Evolutionary conservation across 108 stramenopile genomes (phyloP).

Genomic region (Nitzschia sp.): DNA sequence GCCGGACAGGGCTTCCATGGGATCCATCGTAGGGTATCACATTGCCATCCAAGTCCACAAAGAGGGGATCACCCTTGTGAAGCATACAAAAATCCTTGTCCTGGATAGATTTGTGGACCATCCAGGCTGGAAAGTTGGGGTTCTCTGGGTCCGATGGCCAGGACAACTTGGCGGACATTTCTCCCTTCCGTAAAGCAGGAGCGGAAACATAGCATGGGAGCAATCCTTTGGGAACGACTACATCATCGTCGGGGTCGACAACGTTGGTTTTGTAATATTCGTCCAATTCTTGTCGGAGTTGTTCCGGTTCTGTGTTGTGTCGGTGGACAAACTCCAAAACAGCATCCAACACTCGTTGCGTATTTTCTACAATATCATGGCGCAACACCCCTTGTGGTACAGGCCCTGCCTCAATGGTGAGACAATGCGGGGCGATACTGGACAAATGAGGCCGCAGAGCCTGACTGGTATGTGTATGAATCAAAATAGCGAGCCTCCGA

Average conservation of each 20-base stretch:
- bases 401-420: constrained; percentile 85
- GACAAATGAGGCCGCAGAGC: constrained; percentile 67
- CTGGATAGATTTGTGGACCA: constrained; percentile 72
- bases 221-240: constrained; percentile 31
- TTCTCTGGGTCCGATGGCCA: constrained; percentile 58
- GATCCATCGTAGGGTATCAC: constrained; percentile 72
- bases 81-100: constrained; percentile 65
- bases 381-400: constrained; percentile 77
- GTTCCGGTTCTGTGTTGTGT: constrained; percentile 41
- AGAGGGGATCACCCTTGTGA: constrained; percentile 69
- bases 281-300: constrained; percentile 30
- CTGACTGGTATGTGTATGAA: constrained; percentile 63
- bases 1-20: constrained; percentile 64
- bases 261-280: constrained; percentile 39
- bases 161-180: constrained; percentile 69
- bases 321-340: constrained; percentile 68
- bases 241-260: constrained; percentile 23
- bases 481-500: constrained; percentile 39
- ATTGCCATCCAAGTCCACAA: constrained; percentile 61
- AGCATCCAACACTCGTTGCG: constrained; percentile 53
- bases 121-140: constrained; percentile 59
- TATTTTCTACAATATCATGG: constrained; percentile 81
- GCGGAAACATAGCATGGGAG: constrained; percentile 81
- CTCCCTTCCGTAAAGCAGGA: constrained; percentile 60
- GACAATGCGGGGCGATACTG: constrained; percentile 60